Evolutionary conservation across 441 rosid species (phyloP), one percentile per base, ranked within the genome.

Genomic region (Adansonia rubrostipa): DNA sequence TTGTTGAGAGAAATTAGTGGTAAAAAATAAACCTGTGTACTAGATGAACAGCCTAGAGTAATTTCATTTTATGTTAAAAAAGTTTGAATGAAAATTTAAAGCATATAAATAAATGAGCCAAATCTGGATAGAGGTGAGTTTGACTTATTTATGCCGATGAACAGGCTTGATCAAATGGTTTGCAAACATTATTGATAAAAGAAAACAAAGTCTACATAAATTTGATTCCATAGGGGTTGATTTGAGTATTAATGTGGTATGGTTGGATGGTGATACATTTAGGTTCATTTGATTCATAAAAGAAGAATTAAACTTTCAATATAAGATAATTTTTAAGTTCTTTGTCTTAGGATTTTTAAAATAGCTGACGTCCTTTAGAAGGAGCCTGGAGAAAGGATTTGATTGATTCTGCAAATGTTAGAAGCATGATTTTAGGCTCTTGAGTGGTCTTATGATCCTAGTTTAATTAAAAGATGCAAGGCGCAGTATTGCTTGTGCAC

Each of bases 31-130:
- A 45, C 44, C 42, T 5, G 17, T 19, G 33, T 20, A 40, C 24
- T 65, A n/a, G 24, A 28, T 63, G 45, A 11, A 69, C 9, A 7
- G 56, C 56, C 47, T 68, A 6, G 36, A 70, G 17, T 50, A 56
- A 24, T 50, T 14, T 70, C 60, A 51, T 70, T 70, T 70, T 70
- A 50, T 50, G 60, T 50, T 28, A 70, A 50, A 24, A 9, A 70
- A 70, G 13, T 70, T 70, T 50, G 74, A 51, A 50, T 50, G 74
- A 50, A 70, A 48, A 28, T 51, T 50, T 70, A 70, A 51, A 70
- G 58, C 40, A 42, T 24, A 9, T 61, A 22, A 22, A 22, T 11
- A 61, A 61, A 67, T 45, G 36, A 50, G 17, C 22, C 42, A 70
- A 50, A 48, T 50, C 58, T 22, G 33, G 40, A 36, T 20, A 36